A percentile compares a stretch with the other conserved stretches of the same genome.
phyloP scores from a whole-genome alignment of 2,329 filamentous ascomycete genomes.

The Ascochyta lentis region DNA sequence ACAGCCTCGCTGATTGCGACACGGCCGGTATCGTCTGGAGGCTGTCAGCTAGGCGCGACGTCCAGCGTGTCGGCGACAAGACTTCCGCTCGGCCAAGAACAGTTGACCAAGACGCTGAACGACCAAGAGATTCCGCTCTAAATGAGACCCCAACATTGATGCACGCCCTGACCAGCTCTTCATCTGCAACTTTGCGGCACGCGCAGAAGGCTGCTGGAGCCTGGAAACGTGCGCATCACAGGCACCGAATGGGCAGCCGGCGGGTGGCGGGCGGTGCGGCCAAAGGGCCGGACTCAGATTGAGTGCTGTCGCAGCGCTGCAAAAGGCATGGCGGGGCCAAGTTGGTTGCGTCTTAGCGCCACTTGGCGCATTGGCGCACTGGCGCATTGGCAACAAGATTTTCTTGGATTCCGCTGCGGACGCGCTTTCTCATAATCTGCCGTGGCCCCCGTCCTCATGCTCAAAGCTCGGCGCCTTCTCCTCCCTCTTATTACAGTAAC shows the following conservation, averaged over 20 bases:
- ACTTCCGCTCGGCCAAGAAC: slow-evolving; percentile 14
- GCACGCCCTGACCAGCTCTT: slow-evolving; percentile 14
- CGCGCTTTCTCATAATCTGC: slow-evolving; percentile 17
- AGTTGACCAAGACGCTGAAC: slow-evolving; percentile 4
- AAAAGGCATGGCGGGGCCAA: slow-evolving; percentile 4
- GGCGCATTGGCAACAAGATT: not conserved
- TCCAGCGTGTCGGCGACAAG: slow-evolving; percentile 14
- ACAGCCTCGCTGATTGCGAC: slow-evolving; percentile 17
- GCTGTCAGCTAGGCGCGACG: slow-evolving; percentile 8
- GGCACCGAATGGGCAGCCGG: slow-evolving; percentile 8
- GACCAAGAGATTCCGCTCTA: slow-evolving; percentile 15
- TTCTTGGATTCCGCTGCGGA: slow-evolving; percentile 15
- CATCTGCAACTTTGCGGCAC: slow-evolving; percentile 6
- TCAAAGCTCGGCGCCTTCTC: slow-evolving; percentile 17
- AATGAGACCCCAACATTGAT: slow-evolving; percentile 7
- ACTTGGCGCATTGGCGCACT: slow-evolving; percentile 1
- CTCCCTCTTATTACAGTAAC: slow-evolving; percentile 14
- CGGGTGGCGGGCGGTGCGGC: slow-evolving; percentile 4
- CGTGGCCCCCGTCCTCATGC: slow-evolving; percentile 13
- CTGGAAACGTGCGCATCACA: slow-evolving; percentile 15
- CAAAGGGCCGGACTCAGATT: slow-evolving; percentile 10
- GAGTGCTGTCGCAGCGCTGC: slow-evolving; percentile 4
- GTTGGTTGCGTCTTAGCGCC: not conserved
- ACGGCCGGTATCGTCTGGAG: slow-evolving; percentile 6
- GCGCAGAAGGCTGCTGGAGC: slow-evolving; percentile 5